phyloP scores from a whole-genome alignment of 169 alveolate species.

The Plasmodium gonderi region DNA sequence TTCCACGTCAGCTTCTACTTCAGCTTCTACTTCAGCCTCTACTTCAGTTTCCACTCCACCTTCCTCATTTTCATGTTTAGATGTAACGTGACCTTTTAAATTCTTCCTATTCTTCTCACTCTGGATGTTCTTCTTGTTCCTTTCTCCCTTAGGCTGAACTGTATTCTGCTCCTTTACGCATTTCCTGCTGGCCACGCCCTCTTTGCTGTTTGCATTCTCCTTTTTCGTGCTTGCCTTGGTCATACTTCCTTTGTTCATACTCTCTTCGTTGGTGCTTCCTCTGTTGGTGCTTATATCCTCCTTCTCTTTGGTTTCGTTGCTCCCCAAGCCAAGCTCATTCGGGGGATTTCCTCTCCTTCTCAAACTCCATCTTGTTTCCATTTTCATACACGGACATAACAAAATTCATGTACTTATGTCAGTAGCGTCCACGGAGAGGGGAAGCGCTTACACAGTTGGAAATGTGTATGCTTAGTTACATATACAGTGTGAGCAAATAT shows the following conservation, averaged over 20 bases:
- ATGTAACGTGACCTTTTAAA: not conserved
- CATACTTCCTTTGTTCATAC: too few species aligned
- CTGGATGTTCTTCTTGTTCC: not conserved
- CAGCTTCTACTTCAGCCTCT: too few species aligned
- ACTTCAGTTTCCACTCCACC: not conserved
- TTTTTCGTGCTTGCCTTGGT: too few species aligned
- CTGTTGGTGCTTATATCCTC: not conserved
- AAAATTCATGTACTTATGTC: too few species aligned
- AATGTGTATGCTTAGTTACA: too few species aligned
- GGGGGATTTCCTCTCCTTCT: not conserved
- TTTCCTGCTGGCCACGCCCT: not conserved
- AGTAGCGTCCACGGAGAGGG: too few species aligned
- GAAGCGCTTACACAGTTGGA: too few species aligned
- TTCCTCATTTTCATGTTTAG: not conserved
- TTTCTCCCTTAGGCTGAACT: not conserved
- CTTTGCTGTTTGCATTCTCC: not conserved
- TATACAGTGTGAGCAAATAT: too few species aligned
- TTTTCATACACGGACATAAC: too few species aligned
- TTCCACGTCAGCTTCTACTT: not conserved
- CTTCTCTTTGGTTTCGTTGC: not conserved
- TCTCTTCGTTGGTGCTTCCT: not conserved
- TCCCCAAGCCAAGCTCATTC: not conserved
- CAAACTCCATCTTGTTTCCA: slow-evolving; percentile 54
- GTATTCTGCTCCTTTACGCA: not conserved
- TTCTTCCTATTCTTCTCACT: not conserved